Percentiles rank a stretch among this genome's conserved stretches.
phyloP scores from a whole-genome alignment of 768 basidiomycete species.

The Panellus pusillus region DNA sequence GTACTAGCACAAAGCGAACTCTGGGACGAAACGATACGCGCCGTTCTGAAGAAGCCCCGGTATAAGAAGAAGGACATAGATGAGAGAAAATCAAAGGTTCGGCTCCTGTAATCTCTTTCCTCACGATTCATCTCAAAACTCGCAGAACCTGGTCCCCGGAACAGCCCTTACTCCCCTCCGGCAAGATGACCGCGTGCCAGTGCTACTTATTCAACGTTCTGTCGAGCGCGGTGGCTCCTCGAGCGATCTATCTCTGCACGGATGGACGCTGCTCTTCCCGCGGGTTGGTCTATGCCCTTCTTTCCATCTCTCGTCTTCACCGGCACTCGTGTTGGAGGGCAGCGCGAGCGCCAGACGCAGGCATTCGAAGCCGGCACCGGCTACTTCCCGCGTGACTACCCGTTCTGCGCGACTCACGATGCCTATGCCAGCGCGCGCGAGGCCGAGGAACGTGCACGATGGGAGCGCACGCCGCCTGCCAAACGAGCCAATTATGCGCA shows the following conservation, averaged over 20 bases:
- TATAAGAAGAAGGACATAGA: constrained; percentile 88
- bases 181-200: constrained; percentile 81
- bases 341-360: constrained; percentile 80
- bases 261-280: constrained; percentile 84
- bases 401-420: constrained; percentile 54
- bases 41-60: constrained; percentile 54
- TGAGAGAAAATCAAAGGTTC: constrained; percentile 72
- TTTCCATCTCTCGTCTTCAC: constrained; percentile 80
- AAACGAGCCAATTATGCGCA: constrained; percentile 76
- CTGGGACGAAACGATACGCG: constrained; percentile 66
- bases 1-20: constrained; percentile 65
- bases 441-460: constrained; percentile 53
- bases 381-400: constrained; percentile 84
- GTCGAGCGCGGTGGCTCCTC: constrained; percentile 40
- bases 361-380: constrained; percentile 75
- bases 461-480: constrained; percentile 84
- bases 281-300: constrained; percentile 92
- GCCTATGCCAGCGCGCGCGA: constrained; percentile 49
- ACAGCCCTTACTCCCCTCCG: constrained; percentile 61
- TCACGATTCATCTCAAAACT: neutral
- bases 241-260: constrained; percentile 57
- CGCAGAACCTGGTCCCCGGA: constrained; percentile 77
- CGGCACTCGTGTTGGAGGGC: constrained; percentile 81
- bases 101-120: neutral
- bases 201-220: constrained; percentile 81